Evolutionary conservation across 768 basidiomycete species (phyloP).

Genomic region (Cystofilobasidium bisporidii): DNA sequence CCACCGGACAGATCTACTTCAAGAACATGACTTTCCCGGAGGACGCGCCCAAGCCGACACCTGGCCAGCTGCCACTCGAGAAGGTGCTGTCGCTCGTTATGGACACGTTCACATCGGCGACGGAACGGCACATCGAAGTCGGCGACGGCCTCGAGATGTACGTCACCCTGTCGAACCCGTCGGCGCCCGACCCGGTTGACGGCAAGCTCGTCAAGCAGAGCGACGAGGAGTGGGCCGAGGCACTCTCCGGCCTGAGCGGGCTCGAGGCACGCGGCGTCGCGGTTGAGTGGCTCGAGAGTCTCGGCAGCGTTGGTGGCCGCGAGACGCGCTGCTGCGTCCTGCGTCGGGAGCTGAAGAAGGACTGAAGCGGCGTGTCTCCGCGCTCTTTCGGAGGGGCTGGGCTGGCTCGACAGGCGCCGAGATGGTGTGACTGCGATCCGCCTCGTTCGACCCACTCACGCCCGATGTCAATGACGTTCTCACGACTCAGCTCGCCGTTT

Average conservation of each 20-base stretch:
- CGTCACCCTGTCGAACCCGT: conserved; percentile 58
- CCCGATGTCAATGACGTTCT: too few relatives aligned
- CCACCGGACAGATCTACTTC: conserved; percentile 77
- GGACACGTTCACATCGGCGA: conserved; percentile 93
- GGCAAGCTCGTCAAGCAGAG: neutral
- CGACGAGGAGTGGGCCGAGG: conserved; percentile 3
- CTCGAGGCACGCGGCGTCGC: conserved; percentile 7
- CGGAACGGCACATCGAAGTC: conserved; percentile 98
- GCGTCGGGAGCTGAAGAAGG: conserved; percentile 28
- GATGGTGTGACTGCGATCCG: too few relatives aligned
- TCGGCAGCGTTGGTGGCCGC: conserved; percentile 22
- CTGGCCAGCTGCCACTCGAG: conserved; percentile 67
- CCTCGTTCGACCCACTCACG: too few relatives aligned
- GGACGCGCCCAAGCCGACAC: conserved; percentile 37
- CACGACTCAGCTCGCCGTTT: too few relatives aligned
- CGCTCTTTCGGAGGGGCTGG: too few relatives aligned
- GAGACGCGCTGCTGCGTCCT: conserved; percentile 25
- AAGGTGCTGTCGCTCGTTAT: conserved; percentile 78
- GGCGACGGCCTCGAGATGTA: conserved; percentile 93
- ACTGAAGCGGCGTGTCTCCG: conserved; percentile 11
- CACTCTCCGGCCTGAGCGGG: neutral
- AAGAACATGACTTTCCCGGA: conserved; percentile 68
- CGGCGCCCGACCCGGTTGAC: conserved; percentile 1
- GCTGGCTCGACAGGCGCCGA: too few relatives aligned
- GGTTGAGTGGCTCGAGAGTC: conserved; percentile 23